Base-by-base conservation (phyloP, 202 grass and related monocot genomes). In the Brachypodium distachyon region DNA sequence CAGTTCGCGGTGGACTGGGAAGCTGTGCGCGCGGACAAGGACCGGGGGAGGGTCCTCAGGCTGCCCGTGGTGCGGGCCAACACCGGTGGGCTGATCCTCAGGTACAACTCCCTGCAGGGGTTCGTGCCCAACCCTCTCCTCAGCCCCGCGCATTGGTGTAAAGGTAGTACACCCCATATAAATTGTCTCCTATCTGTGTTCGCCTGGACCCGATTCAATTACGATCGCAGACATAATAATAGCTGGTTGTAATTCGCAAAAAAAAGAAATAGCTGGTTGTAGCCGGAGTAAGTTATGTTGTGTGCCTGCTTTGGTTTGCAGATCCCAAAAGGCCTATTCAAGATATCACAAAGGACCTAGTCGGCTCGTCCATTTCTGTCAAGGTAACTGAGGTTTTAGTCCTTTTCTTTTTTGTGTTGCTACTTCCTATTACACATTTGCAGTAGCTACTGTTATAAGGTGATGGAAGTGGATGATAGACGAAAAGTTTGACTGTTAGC, bases 111-210 rank as follows among this genome's bases (percentile, higher is more conserved):
- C 34, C 83, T 98, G 32, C 85, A 90, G 67, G 96, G 91, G 3
- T 98, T 98, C 67, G 88, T 98, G 69, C 96, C 96, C 38, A 95
- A 92, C 56, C 87, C 96, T 61, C 96, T 92, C 56, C 77, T 98
- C 34, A 88, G 87, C 83, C 96, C 92, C 27, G 84, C 87, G 0
- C 89, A 83, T 72, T 87, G 88, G 76, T 94, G 77, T 31, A 89
- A 86, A 92, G 96, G 96, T 94, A 47, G 0, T 19, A n/a, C 0
- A 14, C 6, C 34, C 36, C 0, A n/a, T 12, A 10, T 42, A 2
- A 31, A 0, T n/a, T 28, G 9, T 17, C n/a, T 44, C 26, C 9
- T 25, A 2, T 6, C 32, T 0, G 12, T 9, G 3, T 12, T 12
- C 36, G 13, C 25, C 27, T 27, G 23, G 42, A n/a, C 64, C 14